Percentiles rank a stretch among this genome's conserved stretches.
Evolutionary conservation across 192 early-diverging fungal genomes (phyloP).

Genomic region (Coemansia sp.): DNA sequence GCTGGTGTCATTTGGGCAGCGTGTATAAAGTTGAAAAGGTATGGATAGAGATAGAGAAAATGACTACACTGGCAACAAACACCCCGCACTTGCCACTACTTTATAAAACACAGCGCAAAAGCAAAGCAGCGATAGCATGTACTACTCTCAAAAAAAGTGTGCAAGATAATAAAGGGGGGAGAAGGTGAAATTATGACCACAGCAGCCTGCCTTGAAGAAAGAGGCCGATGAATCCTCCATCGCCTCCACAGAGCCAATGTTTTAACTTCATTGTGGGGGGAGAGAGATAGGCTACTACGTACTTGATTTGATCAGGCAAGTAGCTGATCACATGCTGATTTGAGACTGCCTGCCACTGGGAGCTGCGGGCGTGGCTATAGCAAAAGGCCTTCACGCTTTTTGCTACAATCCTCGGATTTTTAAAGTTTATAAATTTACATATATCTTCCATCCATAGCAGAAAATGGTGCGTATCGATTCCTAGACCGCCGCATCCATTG

Average conservation of each 20-base stretch:
- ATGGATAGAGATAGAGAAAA: background rate
- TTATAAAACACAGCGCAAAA: background rate
- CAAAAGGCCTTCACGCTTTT: slow-evolving; percentile 16
- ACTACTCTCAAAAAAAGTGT: background rate
- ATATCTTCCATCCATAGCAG: slow-evolving; percentile 23
- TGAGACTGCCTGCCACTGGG: background rate
- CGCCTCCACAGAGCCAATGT: slow-evolving; percentile 5
- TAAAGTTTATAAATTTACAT: slow-evolving; percentile 13
- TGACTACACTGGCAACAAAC: background rate
- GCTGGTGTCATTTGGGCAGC: slow-evolving; percentile 11
- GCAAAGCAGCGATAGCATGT: background rate
- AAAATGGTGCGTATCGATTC: slow-evolving; percentile 33
- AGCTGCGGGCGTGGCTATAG: background rate
- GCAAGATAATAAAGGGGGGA: background rate
- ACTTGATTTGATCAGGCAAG: background rate
- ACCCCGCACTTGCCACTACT: background rate
- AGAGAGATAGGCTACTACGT: background rate
- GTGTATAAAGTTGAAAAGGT: background rate
- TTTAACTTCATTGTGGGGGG: background rate
- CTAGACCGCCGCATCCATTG: slow-evolving; percentile 6
- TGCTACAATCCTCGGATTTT: slow-evolving; percentile 6
- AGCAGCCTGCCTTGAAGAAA: background rate
- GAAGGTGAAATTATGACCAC: background rate
- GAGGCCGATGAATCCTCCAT: background rate
- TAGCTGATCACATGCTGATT: background rate